A percentile compares a stretch with the other conserved stretches of the same genome.
These are phyloP conservation scores for Jimgerdemannia lactiflua DNA, from an alignment of 192 early-diverging fungal species.

Conservation along the genomic window DNA sequence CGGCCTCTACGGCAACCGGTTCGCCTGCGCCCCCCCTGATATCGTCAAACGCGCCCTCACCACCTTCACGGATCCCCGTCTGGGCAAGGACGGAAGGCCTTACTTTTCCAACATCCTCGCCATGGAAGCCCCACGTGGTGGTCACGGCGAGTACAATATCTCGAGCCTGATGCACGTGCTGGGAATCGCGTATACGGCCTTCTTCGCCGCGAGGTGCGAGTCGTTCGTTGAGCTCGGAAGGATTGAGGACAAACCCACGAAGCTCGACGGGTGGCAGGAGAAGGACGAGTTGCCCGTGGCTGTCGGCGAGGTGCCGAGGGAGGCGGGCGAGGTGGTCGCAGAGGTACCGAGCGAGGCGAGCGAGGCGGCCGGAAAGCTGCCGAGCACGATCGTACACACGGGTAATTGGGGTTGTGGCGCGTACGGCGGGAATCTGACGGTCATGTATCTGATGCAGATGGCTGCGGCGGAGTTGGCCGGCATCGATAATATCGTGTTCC, in stretches of 20 bases:
- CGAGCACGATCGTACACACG: constrained; percentile 12
- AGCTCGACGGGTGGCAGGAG: background rate
- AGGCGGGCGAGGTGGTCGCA: background rate
- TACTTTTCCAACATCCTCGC: too few relatives aligned
- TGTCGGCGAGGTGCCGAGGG: too few relatives aligned
- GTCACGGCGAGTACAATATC: constrained; percentile 1
- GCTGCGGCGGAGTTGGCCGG: constrained; percentile 13
- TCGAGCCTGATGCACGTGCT: constrained; percentile 4
- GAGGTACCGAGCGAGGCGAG: too few relatives aligned
- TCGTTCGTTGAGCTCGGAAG: constrained; percentile 9
- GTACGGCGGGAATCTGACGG: constrained; percentile 16
- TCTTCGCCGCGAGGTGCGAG: constrained; percentile 15
- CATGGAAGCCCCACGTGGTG: background rate
- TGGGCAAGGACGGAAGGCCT: too few relatives aligned
- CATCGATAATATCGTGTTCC: constrained; percentile 13
- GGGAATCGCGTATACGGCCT: constrained; percentile 10
- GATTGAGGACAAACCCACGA: constrained; percentile 1
- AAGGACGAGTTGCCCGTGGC: background rate
- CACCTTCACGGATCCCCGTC: too few relatives aligned
- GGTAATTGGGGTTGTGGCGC: constrained; percentile 26
- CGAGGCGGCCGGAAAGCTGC: background rate
- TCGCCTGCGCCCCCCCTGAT: too few relatives aligned
- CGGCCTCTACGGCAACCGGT: too few relatives aligned
- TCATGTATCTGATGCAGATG: constrained; percentile 15
- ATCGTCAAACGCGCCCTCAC: too few relatives aligned